Percentiles rank a stretch among this genome's conserved stretches.
phyloP scores from a whole-genome alignment of 2,329 filamentous ascomycete species.

The Endoconidiophora polonica region DNA sequence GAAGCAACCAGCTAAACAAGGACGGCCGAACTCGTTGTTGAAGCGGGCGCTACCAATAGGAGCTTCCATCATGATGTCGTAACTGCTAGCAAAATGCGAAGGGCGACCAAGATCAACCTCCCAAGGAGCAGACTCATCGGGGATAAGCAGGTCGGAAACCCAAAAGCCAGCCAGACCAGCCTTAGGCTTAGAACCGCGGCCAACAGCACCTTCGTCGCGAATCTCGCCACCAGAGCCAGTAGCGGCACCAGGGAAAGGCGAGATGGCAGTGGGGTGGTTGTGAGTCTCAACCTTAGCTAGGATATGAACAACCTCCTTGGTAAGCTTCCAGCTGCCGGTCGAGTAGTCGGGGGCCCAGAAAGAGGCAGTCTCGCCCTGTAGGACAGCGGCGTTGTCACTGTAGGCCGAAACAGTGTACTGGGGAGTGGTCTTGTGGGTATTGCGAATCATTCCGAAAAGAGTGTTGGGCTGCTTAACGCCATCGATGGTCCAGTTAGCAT shows the following conservation, averaged over 20 bases:
- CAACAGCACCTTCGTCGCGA: slow-evolving; percentile 85
- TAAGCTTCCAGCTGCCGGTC: slow-evolving; percentile 75
- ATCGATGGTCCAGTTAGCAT: slow-evolving; percentile 90
- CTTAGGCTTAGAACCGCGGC: slow-evolving; percentile 81
- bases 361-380: slow-evolving; percentile 25
- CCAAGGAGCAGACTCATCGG: slow-evolving; percentile 69
- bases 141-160: slow-evolving; percentile 86
- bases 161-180: slow-evolving; percentile 84
- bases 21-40: slow-evolving; percentile 95
- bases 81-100: slow-evolving; percentile 76
- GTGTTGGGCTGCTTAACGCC: slow-evolving; percentile 62
- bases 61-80: slow-evolving; percentile 96
- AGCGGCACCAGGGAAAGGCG: slow-evolving; percentile 78
- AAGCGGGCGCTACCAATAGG: slow-evolving; percentile 89
- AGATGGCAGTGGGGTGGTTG: slow-evolving; percentile 93
- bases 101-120: slow-evolving; percentile 82
- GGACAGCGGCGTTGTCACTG: slow-evolving; percentile 91
- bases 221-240: slow-evolving; percentile 95
- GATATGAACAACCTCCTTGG: slow-evolving; percentile 72
- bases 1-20: slow-evolving; percentile 79
- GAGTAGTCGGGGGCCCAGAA: slow-evolving; percentile 77
- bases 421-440: slow-evolving; percentile 74
- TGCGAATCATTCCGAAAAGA: slow-evolving; percentile 90
- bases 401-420: slow-evolving; percentile 86
- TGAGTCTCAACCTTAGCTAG: slow-evolving; percentile 94